Evolutionary conservation across 495 filamentous ascomycete genomes (phyloP).

Genomic region (Neurospora tetraspora): DNA sequence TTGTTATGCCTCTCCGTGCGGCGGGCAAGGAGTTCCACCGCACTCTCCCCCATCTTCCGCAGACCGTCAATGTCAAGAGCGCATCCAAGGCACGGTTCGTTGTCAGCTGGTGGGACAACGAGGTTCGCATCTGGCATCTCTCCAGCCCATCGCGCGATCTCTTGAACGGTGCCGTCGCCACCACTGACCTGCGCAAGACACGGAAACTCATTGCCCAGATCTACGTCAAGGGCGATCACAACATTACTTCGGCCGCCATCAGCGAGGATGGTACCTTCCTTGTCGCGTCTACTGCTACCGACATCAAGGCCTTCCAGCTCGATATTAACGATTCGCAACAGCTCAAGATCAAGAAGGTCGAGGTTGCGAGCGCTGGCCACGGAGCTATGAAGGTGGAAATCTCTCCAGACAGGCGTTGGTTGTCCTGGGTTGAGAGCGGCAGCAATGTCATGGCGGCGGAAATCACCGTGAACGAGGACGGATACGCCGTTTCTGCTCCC

Average conservation of each 20-base stretch:
- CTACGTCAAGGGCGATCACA: constrained; percentile 72
- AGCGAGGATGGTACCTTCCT: constrained; percentile 65
- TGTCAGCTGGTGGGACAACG: constrained; percentile 88
- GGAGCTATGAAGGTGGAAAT: constrained; percentile 73
- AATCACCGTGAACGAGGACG: constrained; percentile 34
- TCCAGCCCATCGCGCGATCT: constrained; percentile 37
- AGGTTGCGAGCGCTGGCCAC: constrained; percentile 13
- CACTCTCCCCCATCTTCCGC: constrained; percentile 68
- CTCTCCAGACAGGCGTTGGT: constrained; percentile 58
- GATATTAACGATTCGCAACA: constrained; percentile 25
- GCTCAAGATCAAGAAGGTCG: constrained; percentile 26
- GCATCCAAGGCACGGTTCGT: constrained; percentile 61
- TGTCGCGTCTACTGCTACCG: constrained; percentile 62
- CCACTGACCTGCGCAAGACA: constrained; percentile 29
- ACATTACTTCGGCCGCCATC: constrained; percentile 72
- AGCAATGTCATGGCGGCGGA: constrained; percentile 68
- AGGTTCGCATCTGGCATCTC: constrained; percentile 76
- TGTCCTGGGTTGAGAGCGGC: constrained; percentile 71
- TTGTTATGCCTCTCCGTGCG: constrained; percentile 68
- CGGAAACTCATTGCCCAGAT: constrained; percentile 60
- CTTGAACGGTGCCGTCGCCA: constrained; percentile 27
- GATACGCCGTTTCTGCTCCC: constrained; percentile 36
- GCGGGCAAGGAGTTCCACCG: constrained; percentile 76
- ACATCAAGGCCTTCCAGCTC: constrained; percentile 72
- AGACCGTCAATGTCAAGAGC: constrained; percentile 58